A percentile compares a stretch with the other conserved stretches of the same genome.
phyloP scores from a whole-genome alignment of 1,284 basidiomycete species.

The Trichosporon ovoides region DNA sequence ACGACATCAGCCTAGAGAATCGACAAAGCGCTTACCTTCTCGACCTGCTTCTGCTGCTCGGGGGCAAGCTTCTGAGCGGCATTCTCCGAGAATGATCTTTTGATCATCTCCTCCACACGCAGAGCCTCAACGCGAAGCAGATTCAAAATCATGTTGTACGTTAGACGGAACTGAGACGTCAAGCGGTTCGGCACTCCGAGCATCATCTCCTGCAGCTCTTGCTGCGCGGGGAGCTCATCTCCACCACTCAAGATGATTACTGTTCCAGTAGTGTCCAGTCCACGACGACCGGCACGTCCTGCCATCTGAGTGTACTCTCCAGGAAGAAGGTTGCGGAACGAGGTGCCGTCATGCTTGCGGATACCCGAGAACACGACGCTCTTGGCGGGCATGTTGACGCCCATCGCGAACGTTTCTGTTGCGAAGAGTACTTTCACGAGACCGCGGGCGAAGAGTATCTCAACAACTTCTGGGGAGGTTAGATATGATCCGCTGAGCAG shows the following conservation, averaged over 20 bases:
- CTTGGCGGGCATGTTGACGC: conserved; percentile 98
- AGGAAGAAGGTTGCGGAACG: conserved; percentile 74
- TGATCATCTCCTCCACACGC: conserved; percentile 99
- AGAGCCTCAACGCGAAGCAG: conserved; percentile 92
- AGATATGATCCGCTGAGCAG: conserved; percentile 54
- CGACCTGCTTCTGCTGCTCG: conserved; percentile 83
- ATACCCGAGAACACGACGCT: conserved; percentile 94
- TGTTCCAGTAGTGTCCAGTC: conserved; percentile 89
- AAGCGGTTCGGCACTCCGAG: conserved; percentile 86
- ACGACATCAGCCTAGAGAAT: neutral
- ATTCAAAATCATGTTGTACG: conserved; percentile 99
- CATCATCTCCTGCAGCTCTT: conserved; percentile 79
- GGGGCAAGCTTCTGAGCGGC: conserved; percentile 86
- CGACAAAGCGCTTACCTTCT: conserved; percentile 57
- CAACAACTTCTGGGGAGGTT: conserved; percentile 78
- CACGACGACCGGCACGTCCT: conserved; percentile 91
- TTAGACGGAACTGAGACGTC: conserved; percentile 94
- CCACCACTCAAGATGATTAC: conserved; percentile 84
- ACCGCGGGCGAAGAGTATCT: conserved; percentile 91
- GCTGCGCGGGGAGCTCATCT: conserved; percentile 74
- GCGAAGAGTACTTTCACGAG: conserved; percentile 96
- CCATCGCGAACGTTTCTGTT: conserved; percentile 99
- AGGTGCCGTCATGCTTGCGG: conserved; percentile 91
- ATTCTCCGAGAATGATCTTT: conserved; percentile 97
- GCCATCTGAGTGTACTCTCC: conserved; percentile 99